phyloP scores from a whole-genome alignment of 192 early-diverging fungal genomes.

The Rhizoclosmatium sp. region DNA sequence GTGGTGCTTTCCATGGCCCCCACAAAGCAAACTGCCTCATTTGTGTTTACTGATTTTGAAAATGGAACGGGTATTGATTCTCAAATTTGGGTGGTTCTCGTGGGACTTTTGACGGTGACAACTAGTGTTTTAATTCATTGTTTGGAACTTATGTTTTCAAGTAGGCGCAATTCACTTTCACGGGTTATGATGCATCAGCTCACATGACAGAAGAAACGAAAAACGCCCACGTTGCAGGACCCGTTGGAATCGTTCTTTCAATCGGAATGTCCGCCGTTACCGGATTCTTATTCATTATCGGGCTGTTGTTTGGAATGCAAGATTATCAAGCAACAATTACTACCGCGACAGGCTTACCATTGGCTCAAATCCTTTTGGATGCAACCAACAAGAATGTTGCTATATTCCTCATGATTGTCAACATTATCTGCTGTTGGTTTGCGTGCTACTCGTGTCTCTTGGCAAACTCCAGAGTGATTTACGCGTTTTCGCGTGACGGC shows the following conservation, averaged over 20 bases:
- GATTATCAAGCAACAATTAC: constrained; percentile 16
- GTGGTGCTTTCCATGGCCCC: constrained; percentile 41
- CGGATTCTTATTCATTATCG: constrained; percentile 44
- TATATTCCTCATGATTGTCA: constrained; percentile 38
- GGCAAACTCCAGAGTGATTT: constrained; percentile 43
- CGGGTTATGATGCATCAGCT: constrained; percentile 49
- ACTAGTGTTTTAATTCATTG: constrained; percentile 20
- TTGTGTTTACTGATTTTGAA: constrained; percentile 46
- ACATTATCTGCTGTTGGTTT: constrained; percentile 36
- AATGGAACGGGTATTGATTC: constrained; percentile 41
- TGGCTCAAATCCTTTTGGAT: constrained; percentile 39
- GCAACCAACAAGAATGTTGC: constrained; percentile 13
- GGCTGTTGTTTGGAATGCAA: constrained; percentile 36
- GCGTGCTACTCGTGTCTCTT: constrained; percentile 38
- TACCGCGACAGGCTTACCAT: constrained; percentile 15
- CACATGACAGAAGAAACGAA: constrained; percentile 55
- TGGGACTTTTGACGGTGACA: constrained; percentile 43
- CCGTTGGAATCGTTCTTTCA: constrained; percentile 44
- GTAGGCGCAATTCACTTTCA: constrained; percentile 31
- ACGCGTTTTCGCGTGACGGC: constrained; percentile 50
- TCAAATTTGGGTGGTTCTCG: constrained; percentile 37
- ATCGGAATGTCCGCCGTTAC: constrained; percentile 33
- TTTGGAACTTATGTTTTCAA: not conserved
- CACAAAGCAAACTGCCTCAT: constrained; percentile 24
- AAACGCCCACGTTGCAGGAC: constrained; percentile 39